Percentiles rank a stretch among this genome's conserved stretches.
These are phyloP conservation scores for Dillenia turbinata DNA, from an alignment of 164 flowering plant genomes.

Conservation along the genomic window DNA sequence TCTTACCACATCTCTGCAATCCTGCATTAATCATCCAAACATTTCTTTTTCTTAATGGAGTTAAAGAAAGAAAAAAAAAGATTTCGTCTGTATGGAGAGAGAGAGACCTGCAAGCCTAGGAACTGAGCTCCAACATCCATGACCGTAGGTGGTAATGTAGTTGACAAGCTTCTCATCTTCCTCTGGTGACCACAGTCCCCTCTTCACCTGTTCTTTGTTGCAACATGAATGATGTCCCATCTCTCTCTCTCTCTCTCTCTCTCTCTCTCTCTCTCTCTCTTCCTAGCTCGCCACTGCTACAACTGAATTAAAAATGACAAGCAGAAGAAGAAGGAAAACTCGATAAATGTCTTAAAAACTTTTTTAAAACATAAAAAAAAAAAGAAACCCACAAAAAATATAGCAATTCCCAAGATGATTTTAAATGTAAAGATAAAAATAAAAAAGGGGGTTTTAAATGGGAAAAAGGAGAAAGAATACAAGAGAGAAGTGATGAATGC, in stretches of 20 bases:
- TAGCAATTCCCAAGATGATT: not conserved
- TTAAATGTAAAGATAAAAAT: not conserved
- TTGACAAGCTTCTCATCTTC: constrained; percentile 89
- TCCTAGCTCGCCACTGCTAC: not conserved
- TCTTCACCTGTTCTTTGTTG: constrained; percentile 81
- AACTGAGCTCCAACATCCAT: constrained; percentile 89
- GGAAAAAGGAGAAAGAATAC: too few species aligned
- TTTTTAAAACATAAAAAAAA: not conserved
- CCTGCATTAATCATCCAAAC: constrained; percentile 29
- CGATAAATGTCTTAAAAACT: not conserved
- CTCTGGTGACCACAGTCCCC: constrained; percentile 91
- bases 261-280: constrained; percentile 22
- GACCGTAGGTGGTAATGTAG: constrained; percentile 73
- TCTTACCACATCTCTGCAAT: constrained; percentile 88
- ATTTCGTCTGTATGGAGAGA: not conserved
- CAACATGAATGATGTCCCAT: constrained; percentile 92
- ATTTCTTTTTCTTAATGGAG: not conserved
- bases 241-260: constrained; percentile 18
- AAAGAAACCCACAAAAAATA: not conserved
- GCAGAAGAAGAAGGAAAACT: not conserved
- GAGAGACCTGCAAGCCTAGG: constrained; percentile 69
- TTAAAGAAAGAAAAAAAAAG: not conserved
- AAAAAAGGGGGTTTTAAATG: too few species aligned
- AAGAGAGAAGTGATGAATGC: not conserved
- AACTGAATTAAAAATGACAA: not conserved